Percentiles rank a stretch among this genome's conserved stretches.
Evolutionary conservation across 2,329 filamentous ascomycete species (phyloP).

Genomic region (Colletotrichum zoysiae): DNA sequence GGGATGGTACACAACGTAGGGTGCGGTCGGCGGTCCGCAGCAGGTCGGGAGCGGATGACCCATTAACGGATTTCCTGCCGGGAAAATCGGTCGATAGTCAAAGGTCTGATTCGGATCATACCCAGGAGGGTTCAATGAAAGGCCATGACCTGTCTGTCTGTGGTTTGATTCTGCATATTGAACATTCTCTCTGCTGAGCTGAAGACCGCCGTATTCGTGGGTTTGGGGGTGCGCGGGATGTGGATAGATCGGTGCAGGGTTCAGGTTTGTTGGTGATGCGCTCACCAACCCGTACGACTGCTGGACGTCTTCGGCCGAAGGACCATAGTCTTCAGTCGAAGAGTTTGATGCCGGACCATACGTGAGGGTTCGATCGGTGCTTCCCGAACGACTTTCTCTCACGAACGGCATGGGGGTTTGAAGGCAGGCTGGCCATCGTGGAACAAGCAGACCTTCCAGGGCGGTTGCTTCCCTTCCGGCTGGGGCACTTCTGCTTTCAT

Average conservation of each 20-base stretch:
- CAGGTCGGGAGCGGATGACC: constrained; percentile 14
- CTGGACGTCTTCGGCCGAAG: constrained; percentile 10
- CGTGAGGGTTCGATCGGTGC: neutral
- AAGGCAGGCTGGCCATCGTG: constrained; percentile 50
- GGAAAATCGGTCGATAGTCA: constrained; percentile 19
- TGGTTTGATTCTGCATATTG: constrained; percentile 10
- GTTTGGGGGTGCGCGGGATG: neutral
- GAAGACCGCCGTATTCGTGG: constrained; percentile 8
- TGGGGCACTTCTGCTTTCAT: neutral
- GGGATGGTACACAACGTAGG: constrained; percentile 14
- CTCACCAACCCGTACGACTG: constrained; percentile 9
- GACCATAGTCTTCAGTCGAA: constrained; percentile 15
- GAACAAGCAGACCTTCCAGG: constrained; percentile 54
- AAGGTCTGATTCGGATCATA: constrained; percentile 22
- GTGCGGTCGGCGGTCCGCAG: neutral
- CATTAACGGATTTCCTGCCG: neutral
- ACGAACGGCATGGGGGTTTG: constrained; percentile 47
- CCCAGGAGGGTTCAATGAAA: constrained; percentile 11
- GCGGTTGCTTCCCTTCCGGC: constrained; percentile 35
- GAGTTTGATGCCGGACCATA: constrained; percentile 21
- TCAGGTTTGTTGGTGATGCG: constrained; percentile 4
- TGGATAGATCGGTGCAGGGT: constrained; percentile 6
- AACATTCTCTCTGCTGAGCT: neutral
- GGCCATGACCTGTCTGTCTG: neutral
- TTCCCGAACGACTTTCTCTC: neutral